Percentiles rank a stretch among this genome's conserved stretches.
These are phyloP conservation scores for Ilex asprella DNA, from an alignment of 257 asterid genomes.

Conservation along the genomic window DNA sequence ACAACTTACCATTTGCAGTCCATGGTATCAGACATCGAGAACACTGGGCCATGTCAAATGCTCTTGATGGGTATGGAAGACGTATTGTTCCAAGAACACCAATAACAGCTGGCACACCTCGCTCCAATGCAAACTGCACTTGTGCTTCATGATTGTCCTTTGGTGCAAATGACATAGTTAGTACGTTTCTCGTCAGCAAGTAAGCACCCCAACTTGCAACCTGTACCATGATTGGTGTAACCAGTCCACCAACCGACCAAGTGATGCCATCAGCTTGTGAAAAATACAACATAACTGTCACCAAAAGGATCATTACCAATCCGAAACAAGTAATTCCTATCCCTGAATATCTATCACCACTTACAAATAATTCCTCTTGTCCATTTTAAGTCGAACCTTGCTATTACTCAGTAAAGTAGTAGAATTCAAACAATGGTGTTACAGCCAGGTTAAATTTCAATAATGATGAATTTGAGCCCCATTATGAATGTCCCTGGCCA, in stretches of 20 bases:
- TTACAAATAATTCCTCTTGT: no score
- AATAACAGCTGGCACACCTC: slow-evolving; percentile 89
- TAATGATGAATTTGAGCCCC: no score
- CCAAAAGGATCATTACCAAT: no score
- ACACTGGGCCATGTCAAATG: slow-evolving; percentile 92
- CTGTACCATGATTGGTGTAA: slow-evolving; percentile 22
- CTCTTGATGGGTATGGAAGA: slow-evolving; percentile 80
- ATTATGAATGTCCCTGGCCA: no score
- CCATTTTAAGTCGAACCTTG: no score
- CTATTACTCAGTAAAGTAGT: no score
- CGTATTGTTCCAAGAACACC: slow-evolving; percentile 81
- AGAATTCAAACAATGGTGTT: no score
- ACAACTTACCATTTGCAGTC: slow-evolving; percentile 60
- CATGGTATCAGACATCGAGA: slow-evolving; percentile 92
- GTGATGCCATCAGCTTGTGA: not conserved
- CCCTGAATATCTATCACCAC: no score
- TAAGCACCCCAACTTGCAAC: slow-evolving; percentile 99
- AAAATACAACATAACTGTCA: no score
- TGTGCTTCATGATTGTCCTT: slow-evolving; percentile 95
- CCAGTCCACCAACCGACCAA: not conserved
- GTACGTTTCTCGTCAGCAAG: slow-evolving; percentile 72
- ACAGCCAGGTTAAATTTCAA: no score
- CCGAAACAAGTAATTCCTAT: no score
- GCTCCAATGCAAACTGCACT: slow-evolving; percentile 89
- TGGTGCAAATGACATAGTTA: slow-evolving; percentile 89